Base-by-base conservation (phyloP, 257 asterid genomes). In the Cynanchum wilfordii region DNA sequence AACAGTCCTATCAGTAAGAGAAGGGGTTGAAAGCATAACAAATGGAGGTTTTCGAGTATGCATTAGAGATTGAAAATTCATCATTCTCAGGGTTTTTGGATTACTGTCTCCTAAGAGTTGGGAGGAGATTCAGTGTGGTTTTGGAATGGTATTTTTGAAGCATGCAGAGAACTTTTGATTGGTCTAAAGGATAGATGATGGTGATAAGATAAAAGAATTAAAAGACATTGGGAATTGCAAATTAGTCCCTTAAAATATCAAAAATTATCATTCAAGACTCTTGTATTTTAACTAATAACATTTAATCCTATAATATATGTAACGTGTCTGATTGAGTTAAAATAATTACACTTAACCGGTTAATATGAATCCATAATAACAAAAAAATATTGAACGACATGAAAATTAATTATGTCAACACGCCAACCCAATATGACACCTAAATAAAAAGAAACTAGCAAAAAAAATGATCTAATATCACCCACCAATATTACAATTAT, bases 31-130 rank as follows among this genome's bases (percentile, higher is more conserved):
- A 2, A 58, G 76, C 27, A 72, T 27, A 29, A 49, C 11, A 20
- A 59, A 60, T 51, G 69, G 62, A 30, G 36, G 30, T 27, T 47
- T 72, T 0, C n/a, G 29, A 11, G 36, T 16, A 1, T 27, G 11
- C 16, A 27, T 54, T 30, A 47, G 9, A 58, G 44, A 16, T 58
- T 30, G 57, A 72, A 17, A 60, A 72, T 72, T 72, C 76, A 60
- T 72, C 76, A 60, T 72, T 44, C 27, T 25, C 22, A 45, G 42
- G 29, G 40, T 44, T 29, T 50, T 17, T 3, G 36, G 45, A 22
- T 0, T 38, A 49, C 45, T 25, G 44, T 19, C 11, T 25, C 19
- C 20, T n/a, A 17, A 17, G 11, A 30, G 12, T 45, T 27, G 68
- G 45, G 20, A 38, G 68, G 54, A 10, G 47, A 13, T 67, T 42